Evolutionary conservation across 768 basidiomycete species (phyloP).

Genomic region (Boletus rufocinnamomeus): DNA sequence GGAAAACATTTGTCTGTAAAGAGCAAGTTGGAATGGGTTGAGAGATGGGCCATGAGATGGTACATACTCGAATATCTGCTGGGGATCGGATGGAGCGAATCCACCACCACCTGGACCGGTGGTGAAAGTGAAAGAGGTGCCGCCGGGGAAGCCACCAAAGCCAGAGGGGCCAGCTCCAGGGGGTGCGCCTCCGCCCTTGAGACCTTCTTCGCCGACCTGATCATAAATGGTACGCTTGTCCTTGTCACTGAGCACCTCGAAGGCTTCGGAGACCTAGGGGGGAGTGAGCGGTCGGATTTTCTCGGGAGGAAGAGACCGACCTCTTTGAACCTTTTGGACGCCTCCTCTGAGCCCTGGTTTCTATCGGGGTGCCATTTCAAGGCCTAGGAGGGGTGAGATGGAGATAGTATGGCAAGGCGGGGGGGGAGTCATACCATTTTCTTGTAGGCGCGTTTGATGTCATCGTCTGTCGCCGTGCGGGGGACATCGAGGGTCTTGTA

Average conservation of each 20-base stretch:
- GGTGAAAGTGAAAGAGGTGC: slow-evolving; percentile 58
- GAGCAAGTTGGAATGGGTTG: slow-evolving; percentile 5
- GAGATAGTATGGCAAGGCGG: neutral
- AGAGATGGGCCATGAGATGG: neutral
- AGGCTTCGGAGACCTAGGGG: slow-evolving; percentile 85
- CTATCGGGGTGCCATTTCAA: slow-evolving; percentile 96
- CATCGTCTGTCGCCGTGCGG: slow-evolving; percentile 76
- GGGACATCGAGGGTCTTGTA: slow-evolving; percentile 80
- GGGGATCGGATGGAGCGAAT: slow-evolving; percentile 79
- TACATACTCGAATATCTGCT: slow-evolving; percentile 86
- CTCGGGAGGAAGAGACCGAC: slow-evolving; percentile 38
- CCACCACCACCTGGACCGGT: slow-evolving; percentile 49
- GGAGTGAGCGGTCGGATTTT: neutral
- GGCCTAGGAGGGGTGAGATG: slow-evolving; percentile 47
- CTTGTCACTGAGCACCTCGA: slow-evolving; percentile 90
- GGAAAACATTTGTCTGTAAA: slow-evolving; percentile 59
- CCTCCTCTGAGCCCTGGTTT: slow-evolving; percentile 82
- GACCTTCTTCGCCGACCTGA: slow-evolving; percentile 93
- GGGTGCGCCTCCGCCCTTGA: slow-evolving; percentile 69
- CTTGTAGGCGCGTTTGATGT: slow-evolving; percentile 94
- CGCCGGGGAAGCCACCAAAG: slow-evolving; percentile 50
- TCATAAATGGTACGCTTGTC: slow-evolving; percentile 86
- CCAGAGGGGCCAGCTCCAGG: slow-evolving; percentile 50
- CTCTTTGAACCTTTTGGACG: slow-evolving; percentile 91
- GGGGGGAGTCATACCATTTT: slow-evolving; percentile 66